Conservation (phyloP, 75 land plant genomes). For the Sequoiadendron giganteum region DNA sequence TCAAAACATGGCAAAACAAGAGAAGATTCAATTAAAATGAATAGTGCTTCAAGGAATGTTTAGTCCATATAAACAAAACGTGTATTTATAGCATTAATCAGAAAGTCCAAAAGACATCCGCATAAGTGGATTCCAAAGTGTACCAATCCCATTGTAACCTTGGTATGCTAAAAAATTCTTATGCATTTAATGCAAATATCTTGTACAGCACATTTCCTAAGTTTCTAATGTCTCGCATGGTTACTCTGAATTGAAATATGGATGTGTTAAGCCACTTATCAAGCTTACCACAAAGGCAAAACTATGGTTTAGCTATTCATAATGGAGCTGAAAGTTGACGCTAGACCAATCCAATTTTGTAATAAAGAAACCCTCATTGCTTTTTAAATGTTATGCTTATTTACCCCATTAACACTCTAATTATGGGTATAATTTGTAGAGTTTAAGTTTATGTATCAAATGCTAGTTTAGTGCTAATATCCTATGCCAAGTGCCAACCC, state of each 20-base stretch:
- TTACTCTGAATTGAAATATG: background rate
- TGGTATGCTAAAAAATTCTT: background rate
- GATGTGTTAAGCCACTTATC: background rate
- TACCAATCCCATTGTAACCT: background rate
- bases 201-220: constrained; percentile 6
- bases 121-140: no score
- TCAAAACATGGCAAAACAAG: background rate
- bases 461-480: background rate
- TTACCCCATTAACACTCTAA: background rate
- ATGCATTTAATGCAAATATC: background rate
- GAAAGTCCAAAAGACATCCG: background rate
- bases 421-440: no score
- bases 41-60: background rate
- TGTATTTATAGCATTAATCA: background rate
- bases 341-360: background rate
- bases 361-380: background rate
- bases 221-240: background rate
- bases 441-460: no score
- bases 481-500: background rate
- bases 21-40: background rate
- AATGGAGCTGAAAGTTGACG: background rate
- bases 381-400: background rate
- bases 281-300: background rate
- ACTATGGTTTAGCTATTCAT: background rate
- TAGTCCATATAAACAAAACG: background rate